phyloP scores from a whole-genome alignment of 2,329 filamentous ascomycete genomes.

The Fusarium metavorans region DNA sequence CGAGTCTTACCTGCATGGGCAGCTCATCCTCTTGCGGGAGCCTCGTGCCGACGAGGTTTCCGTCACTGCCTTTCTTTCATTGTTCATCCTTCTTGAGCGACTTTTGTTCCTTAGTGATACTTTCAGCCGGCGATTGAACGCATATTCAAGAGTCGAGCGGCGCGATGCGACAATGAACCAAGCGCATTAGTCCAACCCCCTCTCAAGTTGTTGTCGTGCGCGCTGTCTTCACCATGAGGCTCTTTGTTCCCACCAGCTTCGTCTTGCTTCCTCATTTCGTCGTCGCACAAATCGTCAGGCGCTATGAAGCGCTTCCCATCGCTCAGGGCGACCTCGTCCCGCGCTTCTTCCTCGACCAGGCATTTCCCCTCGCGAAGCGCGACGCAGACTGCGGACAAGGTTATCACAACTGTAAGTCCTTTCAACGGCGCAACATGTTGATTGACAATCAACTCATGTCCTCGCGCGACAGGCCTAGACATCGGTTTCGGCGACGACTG shows the following conservation, averaged over 20 bases:
- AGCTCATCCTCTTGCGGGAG: conserved; percentile 8
- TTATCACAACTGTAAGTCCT: conserved; percentile 49
- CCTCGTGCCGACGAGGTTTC: conserved; percentile 16
- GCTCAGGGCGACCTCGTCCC: conserved; percentile 46
- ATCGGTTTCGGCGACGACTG: conserved; percentile 53
- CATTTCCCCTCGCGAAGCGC: conserved; percentile 46
- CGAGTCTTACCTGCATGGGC: conserved; percentile 36
- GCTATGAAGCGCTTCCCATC: conserved; percentile 38
- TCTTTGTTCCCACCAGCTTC: conserved; percentile 9
- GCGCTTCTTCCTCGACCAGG: conserved; percentile 47
- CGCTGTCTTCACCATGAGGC: conserved; percentile 33
- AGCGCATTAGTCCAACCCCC: not conserved
- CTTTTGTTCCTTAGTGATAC: not conserved
- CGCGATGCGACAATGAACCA: conserved; percentile 26
- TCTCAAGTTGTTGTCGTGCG: not conserved
- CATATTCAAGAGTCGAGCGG: not conserved
- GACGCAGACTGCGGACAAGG: conserved; percentile 42
- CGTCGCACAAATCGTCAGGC: conserved; percentile 26
- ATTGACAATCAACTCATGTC: not conserved
- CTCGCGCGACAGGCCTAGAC: conserved; percentile 54
- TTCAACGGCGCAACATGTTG: not conserved
- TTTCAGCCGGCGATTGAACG: not conserved
- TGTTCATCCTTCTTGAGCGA: conserved; percentile 2
- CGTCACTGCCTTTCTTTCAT: conserved; percentile 23
- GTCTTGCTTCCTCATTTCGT: conserved; percentile 21